Evolutionary conservation across 441 rosid species (phyloP).

Genomic region (Populus hybrid): DNA sequence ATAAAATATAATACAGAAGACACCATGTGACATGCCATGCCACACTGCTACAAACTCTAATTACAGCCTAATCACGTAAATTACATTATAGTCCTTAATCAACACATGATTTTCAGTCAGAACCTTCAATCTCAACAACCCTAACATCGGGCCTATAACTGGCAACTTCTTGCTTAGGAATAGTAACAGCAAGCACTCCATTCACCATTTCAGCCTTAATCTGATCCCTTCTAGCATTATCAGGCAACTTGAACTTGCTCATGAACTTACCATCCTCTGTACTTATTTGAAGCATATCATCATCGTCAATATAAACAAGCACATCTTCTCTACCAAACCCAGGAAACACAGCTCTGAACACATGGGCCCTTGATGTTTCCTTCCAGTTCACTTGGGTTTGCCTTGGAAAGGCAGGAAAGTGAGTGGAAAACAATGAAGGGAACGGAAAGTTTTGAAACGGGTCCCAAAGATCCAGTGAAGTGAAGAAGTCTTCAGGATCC

Average conservation of each 20-base stretch:
- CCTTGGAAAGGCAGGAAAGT: slow-evolving; percentile 9
- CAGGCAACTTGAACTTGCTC: slow-evolving; percentile 31
- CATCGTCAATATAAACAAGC: slow-evolving; percentile 51
- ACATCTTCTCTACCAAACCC: slow-evolving; percentile 33
- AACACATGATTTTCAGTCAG: neutral
- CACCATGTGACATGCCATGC: neutral
- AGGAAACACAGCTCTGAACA: slow-evolving; percentile 48
- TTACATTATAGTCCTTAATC: neutral
- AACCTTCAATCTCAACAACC: slow-evolving; percentile 15
- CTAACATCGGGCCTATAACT: slow-evolving; percentile 5
- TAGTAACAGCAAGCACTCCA: slow-evolving; percentile 22
- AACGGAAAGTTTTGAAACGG: slow-evolving; percentile 32
- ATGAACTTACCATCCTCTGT: slow-evolving; percentile 26
- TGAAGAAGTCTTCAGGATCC: slow-evolving; percentile 17
- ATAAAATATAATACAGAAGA: no score
- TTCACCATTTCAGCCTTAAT: slow-evolving; percentile 15
- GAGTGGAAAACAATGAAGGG: slow-evolving; percentile 19
- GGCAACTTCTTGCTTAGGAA: slow-evolving; percentile 14
- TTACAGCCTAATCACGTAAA: neutral
- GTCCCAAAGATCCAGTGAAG: slow-evolving; percentile 31
- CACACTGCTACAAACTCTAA: no score
- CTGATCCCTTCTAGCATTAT: slow-evolving; percentile 15
- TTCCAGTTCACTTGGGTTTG: no score
- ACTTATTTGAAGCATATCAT: slow-evolving; percentile 50
- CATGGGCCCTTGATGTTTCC: slow-evolving; percentile 38